These are phyloP conservation scores for Camelina hispida DNA, from an alignment of 345 rosid genomes.

Conservation along the genomic window DNA sequence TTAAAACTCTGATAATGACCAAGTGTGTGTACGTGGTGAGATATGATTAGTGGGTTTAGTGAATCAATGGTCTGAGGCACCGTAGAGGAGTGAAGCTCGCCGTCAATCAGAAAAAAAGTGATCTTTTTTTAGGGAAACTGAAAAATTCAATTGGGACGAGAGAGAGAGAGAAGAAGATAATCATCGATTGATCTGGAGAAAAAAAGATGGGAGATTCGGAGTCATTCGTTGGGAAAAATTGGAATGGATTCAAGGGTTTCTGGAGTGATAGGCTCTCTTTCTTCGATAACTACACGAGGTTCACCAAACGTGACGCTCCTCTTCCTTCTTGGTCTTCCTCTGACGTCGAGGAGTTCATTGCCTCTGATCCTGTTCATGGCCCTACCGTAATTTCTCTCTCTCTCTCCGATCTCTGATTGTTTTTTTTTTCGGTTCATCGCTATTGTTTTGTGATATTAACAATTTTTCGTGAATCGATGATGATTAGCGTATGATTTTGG, in stretches of 20 bases:
- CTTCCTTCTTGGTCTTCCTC: slow-evolving; percentile 84
- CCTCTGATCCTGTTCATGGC: slow-evolving; percentile 85
- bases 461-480: neutral
- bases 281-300: slow-evolving; percentile 62
- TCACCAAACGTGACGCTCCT: slow-evolving; percentile 60
- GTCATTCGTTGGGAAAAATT: slow-evolving; percentile 56
- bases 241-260: slow-evolving; percentile 67
- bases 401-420: neutral
- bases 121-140: no score
- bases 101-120: neutral
- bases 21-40: neutral
- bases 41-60: neutral
- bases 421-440: no score
- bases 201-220: slow-evolving; percentile 53
- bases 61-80: neutral
- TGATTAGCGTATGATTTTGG: neutral
- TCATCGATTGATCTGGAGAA: slow-evolving; percentile 18
- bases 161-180: neutral
- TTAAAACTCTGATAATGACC: no score
- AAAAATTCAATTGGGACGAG: no score
- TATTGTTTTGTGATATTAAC: neutral
- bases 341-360: slow-evolving; percentile 82
- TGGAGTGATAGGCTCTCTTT: slow-evolving; percentile 67
- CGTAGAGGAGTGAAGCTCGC: neutral
- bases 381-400: slow-evolving; percentile 55